Evolutionary conservation across 2,329 filamentous ascomycete species (phyloP).

Genomic region (Clonostachys solani): DNA sequence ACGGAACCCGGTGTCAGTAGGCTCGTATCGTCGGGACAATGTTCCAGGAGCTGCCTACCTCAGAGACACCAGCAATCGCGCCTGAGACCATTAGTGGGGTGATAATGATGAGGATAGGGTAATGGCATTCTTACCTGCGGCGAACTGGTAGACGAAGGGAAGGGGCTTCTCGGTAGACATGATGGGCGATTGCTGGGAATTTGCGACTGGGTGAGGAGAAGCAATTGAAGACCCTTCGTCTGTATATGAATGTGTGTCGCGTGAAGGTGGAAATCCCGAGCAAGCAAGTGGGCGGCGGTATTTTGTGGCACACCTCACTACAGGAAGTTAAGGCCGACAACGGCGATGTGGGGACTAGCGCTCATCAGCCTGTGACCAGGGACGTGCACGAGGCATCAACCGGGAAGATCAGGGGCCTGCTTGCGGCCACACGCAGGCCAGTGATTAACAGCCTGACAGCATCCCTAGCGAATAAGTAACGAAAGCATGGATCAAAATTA

Average conservation of each 20-base stretch:
- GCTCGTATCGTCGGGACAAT: background rate
- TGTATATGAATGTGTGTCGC: background rate
- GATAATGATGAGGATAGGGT: background rate
- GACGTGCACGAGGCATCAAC: no score
- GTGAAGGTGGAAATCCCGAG: background rate
- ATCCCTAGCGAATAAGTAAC: no score
- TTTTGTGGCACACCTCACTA: background rate
- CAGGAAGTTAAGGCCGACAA: background rate
- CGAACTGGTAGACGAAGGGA: constrained; percentile 93
- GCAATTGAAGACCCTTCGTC: background rate
- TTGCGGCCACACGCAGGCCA: no score
- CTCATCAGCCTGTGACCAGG: background rate
- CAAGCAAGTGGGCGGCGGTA: background rate
- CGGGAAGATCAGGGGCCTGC: no score
- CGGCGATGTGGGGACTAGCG: background rate
- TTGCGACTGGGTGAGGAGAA: background rate
- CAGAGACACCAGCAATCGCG: constrained; percentile 95
- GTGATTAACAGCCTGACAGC: no score
- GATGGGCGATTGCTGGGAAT: constrained; percentile 22
- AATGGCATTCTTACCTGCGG: constrained; percentile 61
- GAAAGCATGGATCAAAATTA: no score
- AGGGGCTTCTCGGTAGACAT: constrained; percentile 72
- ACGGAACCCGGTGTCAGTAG: constrained; percentile 2
- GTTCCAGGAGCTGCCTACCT: constrained; percentile 55
- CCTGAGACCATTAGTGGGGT: constrained; percentile 37